Evolutionary conservation across 495 filamentous ascomycete genomes (phyloP).

Genomic region (Antarctomyces pellizariae): DNA sequence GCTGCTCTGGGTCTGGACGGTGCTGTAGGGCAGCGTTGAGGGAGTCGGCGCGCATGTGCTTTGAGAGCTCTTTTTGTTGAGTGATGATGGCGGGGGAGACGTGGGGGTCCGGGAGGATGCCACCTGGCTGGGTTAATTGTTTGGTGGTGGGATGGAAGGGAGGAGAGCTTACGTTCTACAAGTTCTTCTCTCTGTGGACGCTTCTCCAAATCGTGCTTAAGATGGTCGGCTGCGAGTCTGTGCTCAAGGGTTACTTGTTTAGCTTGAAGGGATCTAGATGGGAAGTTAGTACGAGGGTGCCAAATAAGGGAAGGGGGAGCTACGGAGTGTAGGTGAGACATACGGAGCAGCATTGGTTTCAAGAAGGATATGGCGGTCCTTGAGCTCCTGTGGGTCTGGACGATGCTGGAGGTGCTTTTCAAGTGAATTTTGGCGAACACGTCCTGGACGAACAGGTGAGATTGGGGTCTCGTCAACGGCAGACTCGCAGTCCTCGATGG

Average conservation of each 20-base stretch:
- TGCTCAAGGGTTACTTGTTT: slow-evolving; percentile 37
- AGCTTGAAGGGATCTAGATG: slow-evolving; percentile 33
- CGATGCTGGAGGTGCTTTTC: slow-evolving; percentile 65
- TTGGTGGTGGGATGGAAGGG: slow-evolving; percentile 2
- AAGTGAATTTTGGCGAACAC: slow-evolving; percentile 64
- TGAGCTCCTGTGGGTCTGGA: slow-evolving; percentile 60
- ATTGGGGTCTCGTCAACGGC: slow-evolving; percentile 34
- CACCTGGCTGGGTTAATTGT: slow-evolving; percentile 22
- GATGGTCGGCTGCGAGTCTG: slow-evolving; percentile 33
- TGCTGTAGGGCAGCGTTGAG: slow-evolving; percentile 63
- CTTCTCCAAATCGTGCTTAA: slow-evolving; percentile 43
- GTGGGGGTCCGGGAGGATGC: slow-evolving; percentile 61
- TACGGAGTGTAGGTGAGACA: slow-evolving; percentile 8
- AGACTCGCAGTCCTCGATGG: no score
- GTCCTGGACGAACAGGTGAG: slow-evolving; percentile 28
- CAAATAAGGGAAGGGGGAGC: no score
- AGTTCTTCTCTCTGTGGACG: slow-evolving; percentile 39
- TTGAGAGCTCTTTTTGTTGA: slow-evolving; percentile 57
- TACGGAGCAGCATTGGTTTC: slow-evolving; percentile 50
- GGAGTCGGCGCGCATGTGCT: slow-evolving; percentile 62
- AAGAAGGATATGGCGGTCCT: slow-evolving; percentile 48
- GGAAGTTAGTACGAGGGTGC: no score
- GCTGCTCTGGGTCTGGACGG: slow-evolving; percentile 46
- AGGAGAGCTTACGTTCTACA: slow-evolving; percentile 38
- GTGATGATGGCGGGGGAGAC: slow-evolving; percentile 53